phyloP scores from a whole-genome alignment of 192 early-diverging fungal species.

The Coemansia erecta region DNA sequence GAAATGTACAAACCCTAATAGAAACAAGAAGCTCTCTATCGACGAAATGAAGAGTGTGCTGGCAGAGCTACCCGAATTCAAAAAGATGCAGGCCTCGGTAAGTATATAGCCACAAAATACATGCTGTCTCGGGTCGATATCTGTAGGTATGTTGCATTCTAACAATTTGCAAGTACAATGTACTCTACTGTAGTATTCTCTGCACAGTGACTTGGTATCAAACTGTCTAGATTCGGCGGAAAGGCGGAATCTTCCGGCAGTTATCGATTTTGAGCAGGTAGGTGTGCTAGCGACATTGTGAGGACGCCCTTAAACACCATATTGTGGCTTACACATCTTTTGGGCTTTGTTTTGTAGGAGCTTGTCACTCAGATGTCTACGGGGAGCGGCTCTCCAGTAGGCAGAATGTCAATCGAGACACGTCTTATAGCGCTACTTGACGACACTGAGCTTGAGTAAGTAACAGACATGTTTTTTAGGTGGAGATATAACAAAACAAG shows the following conservation, averaged over 20 bases:
- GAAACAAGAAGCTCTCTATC: slow-evolving; percentile 26
- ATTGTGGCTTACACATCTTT: background rate
- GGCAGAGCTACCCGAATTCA: slow-evolving; percentile 50
- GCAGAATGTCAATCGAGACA: slow-evolving; percentile 24
- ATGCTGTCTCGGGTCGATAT: too few relatives aligned
- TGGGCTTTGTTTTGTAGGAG: slow-evolving; percentile 17
- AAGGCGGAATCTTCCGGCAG: slow-evolving; percentile 16
- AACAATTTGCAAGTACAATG: background rate
- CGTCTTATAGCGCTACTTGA: slow-evolving; percentile 43
- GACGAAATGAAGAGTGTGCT: slow-evolving; percentile 44
- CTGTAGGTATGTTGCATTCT: too few relatives aligned
- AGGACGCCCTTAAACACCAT: background rate
- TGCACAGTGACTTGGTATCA: slow-evolving; percentile 52
- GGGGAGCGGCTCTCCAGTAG: slow-evolving; percentile 7
- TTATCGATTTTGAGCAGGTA: slow-evolving; percentile 55
- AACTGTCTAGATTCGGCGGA: slow-evolving; percentile 45
- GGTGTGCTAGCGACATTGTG: background rate
- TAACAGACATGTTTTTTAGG: background rate
- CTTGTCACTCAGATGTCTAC: slow-evolving; percentile 18
- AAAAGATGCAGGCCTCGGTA: slow-evolving; percentile 46
- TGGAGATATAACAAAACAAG: background rate
- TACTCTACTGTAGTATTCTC: slow-evolving; percentile 33
- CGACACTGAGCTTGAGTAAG: slow-evolving; percentile 36
- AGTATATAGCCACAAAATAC: background rate
- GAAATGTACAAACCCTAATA: slow-evolving; percentile 3